Evolutionary conservation across 2,329 filamentous ascomycete genomes (phyloP).

Genomic region (Neonectria coccinea): DNA sequence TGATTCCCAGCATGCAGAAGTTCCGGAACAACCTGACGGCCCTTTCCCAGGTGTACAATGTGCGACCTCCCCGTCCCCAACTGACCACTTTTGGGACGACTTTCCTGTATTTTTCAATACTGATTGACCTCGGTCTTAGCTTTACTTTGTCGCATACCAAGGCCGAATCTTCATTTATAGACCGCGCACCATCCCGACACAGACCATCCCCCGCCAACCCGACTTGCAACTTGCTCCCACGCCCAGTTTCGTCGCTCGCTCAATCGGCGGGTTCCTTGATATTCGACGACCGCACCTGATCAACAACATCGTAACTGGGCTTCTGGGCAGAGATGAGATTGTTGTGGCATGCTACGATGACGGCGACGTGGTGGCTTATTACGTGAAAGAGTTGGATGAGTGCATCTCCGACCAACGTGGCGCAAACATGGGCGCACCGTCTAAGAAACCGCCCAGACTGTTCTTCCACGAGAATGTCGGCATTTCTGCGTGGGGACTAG

Average conservation of each 20-base stretch:
- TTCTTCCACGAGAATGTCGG: slow-evolving; percentile 84
- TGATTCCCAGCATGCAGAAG: slow-evolving; percentile 51
- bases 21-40: slow-evolving; percentile 68
- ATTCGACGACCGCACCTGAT: slow-evolving; percentile 66
- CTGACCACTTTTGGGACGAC: not conserved
- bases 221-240: slow-evolving; percentile 63
- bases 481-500: slow-evolving; percentile 87
- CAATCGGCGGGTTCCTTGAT: slow-evolving; percentile 67
- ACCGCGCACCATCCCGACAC: slow-evolving; percentile 59
- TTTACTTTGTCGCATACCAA: slow-evolving; percentile 71
- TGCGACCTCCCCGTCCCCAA: slow-evolving; percentile 42
- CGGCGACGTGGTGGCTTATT: slow-evolving; percentile 79
- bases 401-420: slow-evolving; percentile 52
- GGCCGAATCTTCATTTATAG: slow-evolving; percentile 69
- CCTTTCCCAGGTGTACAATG: slow-evolving; percentile 69
- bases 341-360: slow-evolving; percentile 77
- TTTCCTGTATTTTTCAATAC: slow-evolving; percentile 11
- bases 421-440: slow-evolving; percentile 12
- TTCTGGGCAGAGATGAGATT: slow-evolving; percentile 77
- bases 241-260: slow-evolving; percentile 53
- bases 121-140: slow-evolving; percentile 49
- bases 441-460: slow-evolving; percentile 46
- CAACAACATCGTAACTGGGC: slow-evolving; percentile 76
- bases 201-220: slow-evolving; percentile 61
- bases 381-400: slow-evolving; percentile 65